Conservation (phyloP, 2,329 filamentous ascomycete genomes). For the Aspergillus texensis region DNA sequence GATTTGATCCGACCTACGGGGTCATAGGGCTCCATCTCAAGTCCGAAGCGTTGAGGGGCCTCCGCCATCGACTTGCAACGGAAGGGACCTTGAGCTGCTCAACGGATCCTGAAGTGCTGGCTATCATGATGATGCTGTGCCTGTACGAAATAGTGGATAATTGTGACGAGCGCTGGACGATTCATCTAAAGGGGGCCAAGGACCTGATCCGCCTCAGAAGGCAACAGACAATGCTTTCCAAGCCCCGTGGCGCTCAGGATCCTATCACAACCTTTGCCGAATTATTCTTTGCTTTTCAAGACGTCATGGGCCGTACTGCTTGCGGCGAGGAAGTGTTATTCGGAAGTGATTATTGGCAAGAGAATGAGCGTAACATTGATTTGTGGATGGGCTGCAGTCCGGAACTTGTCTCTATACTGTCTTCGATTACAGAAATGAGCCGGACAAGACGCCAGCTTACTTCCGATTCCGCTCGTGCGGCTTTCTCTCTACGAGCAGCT, state of each 20-base stretch:
- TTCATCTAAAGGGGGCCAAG: conserved; percentile 52
- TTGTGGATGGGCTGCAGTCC: conserved; percentile 55
- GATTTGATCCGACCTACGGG: conserved; percentile 32
- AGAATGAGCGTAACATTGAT: conserved; percentile 42
- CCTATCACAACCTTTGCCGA: conserved; percentile 45
- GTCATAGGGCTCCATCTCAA: conserved; percentile 41
- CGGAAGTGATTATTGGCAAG: conserved; percentile 51
- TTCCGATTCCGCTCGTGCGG: conserved; percentile 25
- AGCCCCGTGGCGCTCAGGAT: conserved; percentile 18
- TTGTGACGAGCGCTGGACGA: conserved; percentile 50
- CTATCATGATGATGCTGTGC: conserved; percentile 52
- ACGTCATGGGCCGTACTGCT: conserved; percentile 55
- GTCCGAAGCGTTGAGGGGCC: conserved; percentile 38
- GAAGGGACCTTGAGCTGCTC: conserved; percentile 32
- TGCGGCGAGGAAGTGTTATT: conserved; percentile 53
- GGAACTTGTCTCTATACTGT: conserved; percentile 50
- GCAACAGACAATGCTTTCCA: conserved; percentile 19
- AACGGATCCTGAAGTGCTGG: conserved; percentile 38
- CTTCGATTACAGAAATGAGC: conserved; percentile 52
- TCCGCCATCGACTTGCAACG: conserved; percentile 36
- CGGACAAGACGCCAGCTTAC: conserved; percentile 33
- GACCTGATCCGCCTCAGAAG: conserved; percentile 48
- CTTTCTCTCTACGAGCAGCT: conserved; percentile 37
- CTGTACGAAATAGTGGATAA: conserved; percentile 50
- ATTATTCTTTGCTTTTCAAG: conserved; percentile 55